Base-by-base conservation (phyloP, 305 asterid genomes). In the Rubia balearica region DNA sequence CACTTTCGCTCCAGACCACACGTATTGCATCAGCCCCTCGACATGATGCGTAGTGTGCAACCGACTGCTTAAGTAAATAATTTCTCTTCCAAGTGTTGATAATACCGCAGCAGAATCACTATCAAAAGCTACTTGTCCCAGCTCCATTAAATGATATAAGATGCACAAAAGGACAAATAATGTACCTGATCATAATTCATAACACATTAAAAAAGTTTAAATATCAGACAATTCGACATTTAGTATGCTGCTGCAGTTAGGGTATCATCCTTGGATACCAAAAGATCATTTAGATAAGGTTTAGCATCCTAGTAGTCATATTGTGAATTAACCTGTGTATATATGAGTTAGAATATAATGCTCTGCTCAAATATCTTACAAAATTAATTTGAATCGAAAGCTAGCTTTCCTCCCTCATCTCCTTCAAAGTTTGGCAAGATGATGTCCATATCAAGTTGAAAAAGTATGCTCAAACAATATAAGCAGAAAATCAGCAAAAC, bases 31-130 rank as follows among this genome's bases (percentile, higher is more conserved):
- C 88, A 40, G 87, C 81, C 55, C 90, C 88, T 21, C 76, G 53
- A 72, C 92, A 87, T 7, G 90, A 87, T 33, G 92, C 88, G 70
- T 87, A 87, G 75, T 87, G 90, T 22, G 89, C 85, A 75, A 87
- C 85, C 48, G 92, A 83, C 55, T 87, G 88, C 78, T 85, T 87
- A 69, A 87, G 92, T 56, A 80, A 75, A 72, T 84, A 67, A 75
- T 83, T 80, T 68, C 86, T 83, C 81, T 87, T 85, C 92, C 90
- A 82, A 16, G 92, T 83, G 75, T 87, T 85, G 73, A 87, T n/a
- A n/a, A n/a, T n/a, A n/a, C n/a, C n/a, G 53, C 48, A 8, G 38
- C 7, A 41, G n/a, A 68, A 68, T 4, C 56, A 13, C 0, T 1
- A 22, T 16, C 2, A 60, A 24, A 13, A 41, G 19, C 21, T 61